These are phyloP conservation scores for Gleditsia sinensis DNA, from an alignment of 306 rosid genomes.

Conservation along the genomic window DNA sequence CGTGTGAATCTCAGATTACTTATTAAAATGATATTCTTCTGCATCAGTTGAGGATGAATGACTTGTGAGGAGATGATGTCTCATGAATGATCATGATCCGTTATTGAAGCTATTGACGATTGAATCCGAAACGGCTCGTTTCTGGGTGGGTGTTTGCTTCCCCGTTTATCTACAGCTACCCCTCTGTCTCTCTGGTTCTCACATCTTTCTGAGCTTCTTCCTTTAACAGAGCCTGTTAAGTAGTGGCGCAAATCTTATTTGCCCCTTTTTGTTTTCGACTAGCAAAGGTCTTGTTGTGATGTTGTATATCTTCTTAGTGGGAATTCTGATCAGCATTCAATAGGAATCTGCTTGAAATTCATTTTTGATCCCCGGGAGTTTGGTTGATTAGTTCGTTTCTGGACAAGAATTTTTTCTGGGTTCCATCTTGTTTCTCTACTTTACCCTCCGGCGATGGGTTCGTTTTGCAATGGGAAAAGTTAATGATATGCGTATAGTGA, in stretches of 20 bases:
- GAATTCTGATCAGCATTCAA: conserved; percentile 39
- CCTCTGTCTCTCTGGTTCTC: not conserved
- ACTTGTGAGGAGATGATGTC: not conserved
- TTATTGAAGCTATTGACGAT: conserved; percentile 31
- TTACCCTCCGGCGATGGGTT: conserved; percentile 13
- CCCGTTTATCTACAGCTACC: not conserved
- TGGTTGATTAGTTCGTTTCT: conserved; percentile 33
- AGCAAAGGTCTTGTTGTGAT: conserved; percentile 37
- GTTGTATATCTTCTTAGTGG: conserved; percentile 30
- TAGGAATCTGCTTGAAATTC: conserved; percentile 22
- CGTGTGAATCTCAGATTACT: not conserved
- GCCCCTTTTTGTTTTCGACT: conserved; percentile 3
- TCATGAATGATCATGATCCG: conserved; percentile 37
- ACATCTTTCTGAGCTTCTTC: conserved; percentile 25
- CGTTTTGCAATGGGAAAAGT: conserved; percentile 38
- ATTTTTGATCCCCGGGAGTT: conserved; percentile 30
- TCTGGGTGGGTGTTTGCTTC: conserved; percentile 44
- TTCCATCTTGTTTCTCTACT: conserved; percentile 1
- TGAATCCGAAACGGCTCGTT: conserved; percentile 38
- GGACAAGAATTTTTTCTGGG: conserved; percentile 21
- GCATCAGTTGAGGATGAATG: conserved; percentile 5
- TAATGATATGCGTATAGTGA: conserved; percentile 31
- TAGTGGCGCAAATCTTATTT: conserved; percentile 35
- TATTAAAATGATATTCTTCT: not conserved
- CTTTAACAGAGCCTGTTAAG: conserved; percentile 36